These are phyloP conservation scores for Volvox reticuliferus DNA, from an alignment of 139 green algal genomes.

Conservation along the genomic window DNA sequence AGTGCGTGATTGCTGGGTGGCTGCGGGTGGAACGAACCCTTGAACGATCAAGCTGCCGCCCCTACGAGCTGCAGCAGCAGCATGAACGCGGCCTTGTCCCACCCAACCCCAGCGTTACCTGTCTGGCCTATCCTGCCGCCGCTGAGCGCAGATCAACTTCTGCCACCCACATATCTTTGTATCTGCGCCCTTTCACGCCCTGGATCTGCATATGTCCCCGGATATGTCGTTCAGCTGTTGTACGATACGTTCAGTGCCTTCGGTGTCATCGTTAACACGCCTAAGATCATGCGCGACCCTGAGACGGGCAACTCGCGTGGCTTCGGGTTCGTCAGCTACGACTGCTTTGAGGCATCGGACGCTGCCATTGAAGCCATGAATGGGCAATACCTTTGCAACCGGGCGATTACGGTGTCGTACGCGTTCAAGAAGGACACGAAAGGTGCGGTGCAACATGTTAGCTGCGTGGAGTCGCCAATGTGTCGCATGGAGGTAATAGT, in stretches of 20 bases:
- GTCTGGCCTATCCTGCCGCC: too few relatives aligned
- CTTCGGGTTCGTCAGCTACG: conserved; percentile 97
- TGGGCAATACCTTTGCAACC: conserved; percentile 94
- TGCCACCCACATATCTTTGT: too few relatives aligned
- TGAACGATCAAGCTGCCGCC: too few relatives aligned
- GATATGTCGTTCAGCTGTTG: conserved; percentile 80
- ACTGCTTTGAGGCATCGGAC: conserved; percentile 92
- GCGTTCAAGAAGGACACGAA: conserved; percentile 98
- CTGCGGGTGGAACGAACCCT: too few relatives aligned
- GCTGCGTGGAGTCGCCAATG: not conserved
- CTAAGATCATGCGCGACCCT: conserved; percentile 98
- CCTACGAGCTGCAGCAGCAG: too few relatives aligned
- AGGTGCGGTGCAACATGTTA: conserved; percentile 50
- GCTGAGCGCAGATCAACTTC: too few relatives aligned
- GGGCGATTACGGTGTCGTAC: conserved; percentile 92
- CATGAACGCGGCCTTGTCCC: too few relatives aligned
- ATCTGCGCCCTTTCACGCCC: too few relatives aligned
- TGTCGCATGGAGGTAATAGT: too few relatives aligned
- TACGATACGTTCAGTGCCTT: conserved; percentile 99
- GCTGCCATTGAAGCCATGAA: conserved; percentile 97
- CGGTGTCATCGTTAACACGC: conserved; percentile 92
- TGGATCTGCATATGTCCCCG: too few relatives aligned
- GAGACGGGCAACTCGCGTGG: conserved; percentile 90
- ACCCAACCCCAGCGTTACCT: too few relatives aligned
- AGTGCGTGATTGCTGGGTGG: too few relatives aligned